These are phyloP conservation scores for Stenogyne calaminthoides DNA, from an alignment of 305 asterid genomes.

Conservation along the genomic window DNA sequence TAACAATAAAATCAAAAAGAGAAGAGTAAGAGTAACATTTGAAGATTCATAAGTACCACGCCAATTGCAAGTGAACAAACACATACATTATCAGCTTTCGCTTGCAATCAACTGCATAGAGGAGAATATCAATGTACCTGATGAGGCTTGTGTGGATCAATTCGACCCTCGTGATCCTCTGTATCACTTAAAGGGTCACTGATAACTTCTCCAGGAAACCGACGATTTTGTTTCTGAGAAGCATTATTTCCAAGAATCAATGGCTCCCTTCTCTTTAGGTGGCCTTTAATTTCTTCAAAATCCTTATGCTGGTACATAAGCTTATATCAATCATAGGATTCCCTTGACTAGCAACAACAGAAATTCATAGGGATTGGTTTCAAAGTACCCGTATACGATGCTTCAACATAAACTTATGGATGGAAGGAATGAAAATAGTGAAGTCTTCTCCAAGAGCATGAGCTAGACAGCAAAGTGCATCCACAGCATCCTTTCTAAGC, in stretches of 20 bases:
- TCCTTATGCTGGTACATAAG: conserved; percentile 72
- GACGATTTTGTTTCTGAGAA: conserved; percentile 66
- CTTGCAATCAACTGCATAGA: conserved; percentile 15
- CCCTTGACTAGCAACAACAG: conserved; percentile 11
- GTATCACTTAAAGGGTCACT: conserved; percentile 93
- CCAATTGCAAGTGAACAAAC: not conserved
- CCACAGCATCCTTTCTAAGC: conserved; percentile 89
- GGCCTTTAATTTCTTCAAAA: conserved; percentile 86
- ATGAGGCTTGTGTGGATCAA: conserved; percentile 75
- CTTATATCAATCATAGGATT: conserved; percentile 12
- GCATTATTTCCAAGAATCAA: conserved; percentile 64
- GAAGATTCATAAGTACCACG: conserved; percentile 7
- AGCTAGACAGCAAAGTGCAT: conserved; percentile 95
- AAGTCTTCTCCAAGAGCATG: conserved; percentile 98
- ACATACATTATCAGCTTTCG: conserved; percentile 7
- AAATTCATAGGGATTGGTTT: conserved; percentile 19
- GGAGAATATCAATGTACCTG: conserved; percentile 52
- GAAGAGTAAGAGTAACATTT: not conserved
- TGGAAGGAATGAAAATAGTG: conserved; percentile 87
- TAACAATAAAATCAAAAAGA: not conserved
- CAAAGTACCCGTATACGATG: conserved; percentile 74
- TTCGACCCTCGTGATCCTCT: conserved; percentile 74
- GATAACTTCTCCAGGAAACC: conserved; percentile 76
- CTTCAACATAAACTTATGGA: conserved; percentile 83
- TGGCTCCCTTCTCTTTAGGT: conserved; percentile 72